Base-by-base conservation (phyloP, 2,329 filamentous ascomycete species). In the Phoma sp. region DNA sequence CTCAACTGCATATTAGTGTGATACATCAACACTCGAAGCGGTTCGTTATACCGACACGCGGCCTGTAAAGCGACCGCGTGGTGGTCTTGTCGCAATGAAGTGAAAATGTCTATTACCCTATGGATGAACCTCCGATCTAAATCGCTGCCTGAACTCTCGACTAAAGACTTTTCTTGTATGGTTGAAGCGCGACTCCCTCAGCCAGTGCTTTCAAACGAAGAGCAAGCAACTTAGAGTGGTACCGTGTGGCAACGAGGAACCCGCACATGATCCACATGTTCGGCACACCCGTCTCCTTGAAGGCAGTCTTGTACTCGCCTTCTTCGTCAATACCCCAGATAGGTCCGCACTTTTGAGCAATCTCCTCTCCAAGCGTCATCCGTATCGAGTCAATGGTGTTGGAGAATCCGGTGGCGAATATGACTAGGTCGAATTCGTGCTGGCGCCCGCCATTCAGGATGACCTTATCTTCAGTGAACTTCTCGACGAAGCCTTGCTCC, bases 361-460 rank as follows among this genome's bases (percentile, higher is more conserved):
- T 77, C n/a, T 81, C 78, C 25, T 87, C 81, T 0, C 88, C 88
- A 54, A 90, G 80, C 17, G 88, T 82, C 19, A 77, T 76, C 6
- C 84, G 75, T 1, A 87, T 84, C 19, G 84, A 83, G 0, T 83
- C 85, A 6, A 80, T 79, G 86, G 90, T 90, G 65, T 88, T 89
- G 58, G 86, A 81, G 61, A 88, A 89, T 0, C 84, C 77, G 2
- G 77, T 80, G 0, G 77, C 77, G 10, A 78, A 58, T 2, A 89
- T 79, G 19, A 89, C 81, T 58, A 88, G 80, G 56, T 89, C 86
- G 0, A 85, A 85, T 24, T 84, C 79, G 0, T 88, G 68, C 61
- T 81, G 78, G 0, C 75, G 74, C 0, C 85, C 85, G 52, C 88
- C 85, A 84, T 53, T 0, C n/a, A 73, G 53, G 7, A 65, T 40